These are phyloP conservation scores for Biscogniauxia mediterranea DNA, from an alignment of 2,329 filamentous ascomycete species.

Conservation along the genomic window DNA sequence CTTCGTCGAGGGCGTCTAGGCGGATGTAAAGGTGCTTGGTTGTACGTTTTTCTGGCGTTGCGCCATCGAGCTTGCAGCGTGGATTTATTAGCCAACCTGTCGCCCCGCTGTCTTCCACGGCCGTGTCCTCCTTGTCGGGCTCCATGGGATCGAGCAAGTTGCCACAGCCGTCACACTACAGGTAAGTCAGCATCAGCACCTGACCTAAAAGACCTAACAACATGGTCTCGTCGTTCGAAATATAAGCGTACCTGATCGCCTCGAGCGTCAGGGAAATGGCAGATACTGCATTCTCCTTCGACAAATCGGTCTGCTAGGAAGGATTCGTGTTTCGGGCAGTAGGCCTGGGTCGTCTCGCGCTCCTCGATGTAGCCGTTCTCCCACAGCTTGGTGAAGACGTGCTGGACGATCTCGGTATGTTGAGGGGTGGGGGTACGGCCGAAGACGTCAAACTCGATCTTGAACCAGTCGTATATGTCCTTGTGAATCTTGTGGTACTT, in stretches of 20 bases:
- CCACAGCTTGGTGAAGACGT: constrained; percentile 84
- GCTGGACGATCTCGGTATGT: constrained; percentile 89
- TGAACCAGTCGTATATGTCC: constrained; percentile 94
- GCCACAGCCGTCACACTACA: constrained; percentile 71
- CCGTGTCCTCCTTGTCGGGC: constrained; percentile 38
- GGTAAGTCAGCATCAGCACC: background rate
- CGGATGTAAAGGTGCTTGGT: constrained; percentile 92
- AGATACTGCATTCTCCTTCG: constrained; percentile 75
- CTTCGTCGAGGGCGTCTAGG: constrained; percentile 76
- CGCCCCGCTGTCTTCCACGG: constrained; percentile 32
- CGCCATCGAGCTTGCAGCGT: constrained; percentile 85
- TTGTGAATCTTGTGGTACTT: constrained; percentile 91
- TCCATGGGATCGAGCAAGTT: constrained; percentile 70
- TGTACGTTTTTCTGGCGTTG: constrained; percentile 72
- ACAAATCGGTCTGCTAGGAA: constrained; percentile 87
- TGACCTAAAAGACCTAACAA: background rate
- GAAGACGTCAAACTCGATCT: constrained; percentile 92
- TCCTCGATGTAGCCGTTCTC: constrained; percentile 88
- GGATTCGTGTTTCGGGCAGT: constrained; percentile 73
- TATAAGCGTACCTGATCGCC: constrained; percentile 29
- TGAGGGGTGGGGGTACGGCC: constrained; percentile 85
- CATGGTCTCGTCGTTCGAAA: no score
- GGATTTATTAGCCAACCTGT: constrained; percentile 69
- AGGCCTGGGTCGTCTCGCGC: constrained; percentile 83
- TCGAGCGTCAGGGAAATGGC: constrained; percentile 64